Base-by-base conservation (phyloP, 768 basidiomycete genomes). In the Serendipita vermifera region DNA sequence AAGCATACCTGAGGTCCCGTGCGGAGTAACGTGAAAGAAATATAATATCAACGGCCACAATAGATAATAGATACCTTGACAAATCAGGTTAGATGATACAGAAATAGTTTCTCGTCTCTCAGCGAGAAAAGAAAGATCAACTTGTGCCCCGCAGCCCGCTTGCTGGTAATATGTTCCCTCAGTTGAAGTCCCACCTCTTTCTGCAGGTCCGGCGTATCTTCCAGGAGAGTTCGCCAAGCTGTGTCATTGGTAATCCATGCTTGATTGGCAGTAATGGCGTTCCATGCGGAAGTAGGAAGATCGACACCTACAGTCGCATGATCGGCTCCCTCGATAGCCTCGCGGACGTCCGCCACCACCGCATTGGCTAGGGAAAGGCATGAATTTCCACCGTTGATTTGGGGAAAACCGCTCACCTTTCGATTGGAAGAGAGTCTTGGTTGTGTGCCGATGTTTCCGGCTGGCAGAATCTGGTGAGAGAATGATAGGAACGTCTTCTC, bases 171-270 rank as follows among this genome's bases (percentile, higher is more conserved):
- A 1, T 82, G 76, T 33, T 89, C 86, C 20, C 84, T 76, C 17
- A 90, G 68, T 56, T 83, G 82, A 22, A 74, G 65, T 1, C 82
- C 84, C 64, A 87, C 87, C 2, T 75, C 73, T 5, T 76, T 70
- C 54, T 78, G 76, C 40, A 77, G 73, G 26, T 75, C 68, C 0
- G 82, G 79, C 66, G 87, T 83, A 6, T 67, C 65, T 0, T 73
- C 70, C 5, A 73, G 64, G 35, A 87, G 72, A 2, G 71, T 58
- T 66, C 80, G 83, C 85, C 87, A 87, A 0, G 73, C 71, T 35
- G 88, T 85, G 39, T 90, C 87, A 58, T 87, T 85, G 3, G 74
- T 75, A 24, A 87, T 67, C 87, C 87, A 89, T 14, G 69, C 65
- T 3, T 78, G 64, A 33, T 66, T 78, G 63, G 71, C 75, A 27